Evolutionary conservation across 306 rosid genomes (phyloP).

Genomic region (Spatholobus suberectus): DNA sequence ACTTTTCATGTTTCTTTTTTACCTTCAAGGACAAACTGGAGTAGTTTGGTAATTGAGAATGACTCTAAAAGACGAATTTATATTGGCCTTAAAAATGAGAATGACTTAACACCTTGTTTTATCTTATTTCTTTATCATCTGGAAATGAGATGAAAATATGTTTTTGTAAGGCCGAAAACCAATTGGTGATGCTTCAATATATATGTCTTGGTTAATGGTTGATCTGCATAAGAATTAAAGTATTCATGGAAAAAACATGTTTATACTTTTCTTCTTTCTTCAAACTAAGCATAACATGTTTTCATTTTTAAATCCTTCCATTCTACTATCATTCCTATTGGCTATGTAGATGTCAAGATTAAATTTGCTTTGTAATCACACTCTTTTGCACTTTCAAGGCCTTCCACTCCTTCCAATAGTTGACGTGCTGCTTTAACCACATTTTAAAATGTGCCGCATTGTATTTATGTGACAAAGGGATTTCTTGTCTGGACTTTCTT

Average conservation of each 20-base stretch:
- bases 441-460: background rate
- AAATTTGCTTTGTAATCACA: background rate
- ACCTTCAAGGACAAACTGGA: background rate
- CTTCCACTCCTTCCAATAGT: background rate
- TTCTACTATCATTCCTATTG: background rate
- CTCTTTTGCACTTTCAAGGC: background rate
- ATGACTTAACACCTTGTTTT: background rate
- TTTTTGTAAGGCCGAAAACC: background rate
- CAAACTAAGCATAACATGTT: background rate
- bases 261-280: conserved; percentile 16
- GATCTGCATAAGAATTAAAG: conserved; percentile 11
- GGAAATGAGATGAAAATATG: background rate
- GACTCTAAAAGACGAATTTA: background rate
- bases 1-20: background rate
- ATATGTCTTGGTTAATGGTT: conserved; percentile 1
- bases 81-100: background rate
- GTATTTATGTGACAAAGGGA: background rate
- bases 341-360: background rate
- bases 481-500: background rate
- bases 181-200: background rate
- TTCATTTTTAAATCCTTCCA: conserved; percentile 14
- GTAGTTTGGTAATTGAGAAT: conserved; percentile 17
- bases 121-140: background rate
- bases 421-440: conserved; percentile 5
- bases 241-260: background rate